Conservation (phyloP, 257 asterid genomes). For the Solanum boliviense region DNA sequence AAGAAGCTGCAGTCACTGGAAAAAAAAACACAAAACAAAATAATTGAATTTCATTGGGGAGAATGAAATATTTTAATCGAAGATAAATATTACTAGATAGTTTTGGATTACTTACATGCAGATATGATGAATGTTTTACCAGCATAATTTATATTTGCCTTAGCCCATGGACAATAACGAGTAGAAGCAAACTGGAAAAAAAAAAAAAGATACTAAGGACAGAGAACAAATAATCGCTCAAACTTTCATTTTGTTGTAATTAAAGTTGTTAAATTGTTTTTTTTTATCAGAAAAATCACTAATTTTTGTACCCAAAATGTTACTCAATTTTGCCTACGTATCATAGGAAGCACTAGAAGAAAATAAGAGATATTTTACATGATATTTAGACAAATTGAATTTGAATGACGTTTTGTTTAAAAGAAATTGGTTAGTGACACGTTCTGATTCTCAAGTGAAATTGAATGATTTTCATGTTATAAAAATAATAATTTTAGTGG, state of each 20-base stretch:
- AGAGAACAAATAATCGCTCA: not conserved
- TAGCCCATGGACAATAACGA: conserved; percentile 32
- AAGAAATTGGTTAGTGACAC: not conserved
- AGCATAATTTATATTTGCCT: conserved; percentile 29
- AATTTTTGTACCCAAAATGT: not conserved
- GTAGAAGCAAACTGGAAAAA: conserved; percentile 20
- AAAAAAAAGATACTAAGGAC: not conserved
- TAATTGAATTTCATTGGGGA: not conserved
- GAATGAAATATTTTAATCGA: not conserved
- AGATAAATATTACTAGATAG: not conserved
- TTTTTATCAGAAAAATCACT: not conserved
- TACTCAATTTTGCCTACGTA: not conserved
- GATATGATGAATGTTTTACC: conserved; percentile 40
- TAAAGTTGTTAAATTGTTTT: not conserved
- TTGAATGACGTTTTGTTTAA: not conserved
- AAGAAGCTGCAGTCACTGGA: not conserved
- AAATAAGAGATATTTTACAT: not conserved
- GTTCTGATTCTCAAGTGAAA: not conserved
- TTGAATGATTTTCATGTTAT: not conserved
- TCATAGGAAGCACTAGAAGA: not conserved
- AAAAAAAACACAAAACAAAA: not conserved
- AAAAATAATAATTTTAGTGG: not conserved
- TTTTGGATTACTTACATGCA: conserved; percentile 7
- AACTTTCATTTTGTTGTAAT: not conserved
- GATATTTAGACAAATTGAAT: not conserved